Conservation (phyloP, 208 protist genomes). For the Leishmania aethiopica region DNA sequence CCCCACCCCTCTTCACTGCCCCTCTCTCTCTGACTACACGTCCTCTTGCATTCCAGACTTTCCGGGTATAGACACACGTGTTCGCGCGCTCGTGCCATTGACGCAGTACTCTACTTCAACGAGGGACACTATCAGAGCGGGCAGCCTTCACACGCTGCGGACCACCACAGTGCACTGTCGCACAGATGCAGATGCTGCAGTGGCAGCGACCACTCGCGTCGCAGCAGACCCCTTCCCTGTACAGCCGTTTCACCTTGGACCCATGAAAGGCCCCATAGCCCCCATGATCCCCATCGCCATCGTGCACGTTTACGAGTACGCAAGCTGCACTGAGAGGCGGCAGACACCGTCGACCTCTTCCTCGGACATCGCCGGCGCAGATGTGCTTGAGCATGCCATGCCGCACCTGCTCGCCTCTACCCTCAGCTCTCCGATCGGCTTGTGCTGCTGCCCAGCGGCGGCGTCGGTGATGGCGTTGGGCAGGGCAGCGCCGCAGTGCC, state of each 20-base stretch:
- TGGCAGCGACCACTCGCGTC: not conserved
- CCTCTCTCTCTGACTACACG: not conserved
- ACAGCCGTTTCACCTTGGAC: constrained; percentile 17
- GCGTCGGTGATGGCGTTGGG: not conserved
- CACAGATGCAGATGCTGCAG: not conserved
- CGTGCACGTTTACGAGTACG: constrained; percentile 20
- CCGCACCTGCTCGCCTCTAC: constrained; percentile 22
- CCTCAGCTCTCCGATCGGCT: constrained; percentile 24
- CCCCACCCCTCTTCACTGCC: not conserved
- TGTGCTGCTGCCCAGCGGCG: constrained; percentile 5
- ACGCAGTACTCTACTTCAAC: not conserved
- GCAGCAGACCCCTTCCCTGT: not conserved
- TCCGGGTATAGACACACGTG: not conserved
- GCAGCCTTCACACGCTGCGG: constrained; percentile 15
- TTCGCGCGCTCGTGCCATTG: not conserved
- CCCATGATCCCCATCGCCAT: constrained; percentile 25
- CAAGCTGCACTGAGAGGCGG: not conserved
- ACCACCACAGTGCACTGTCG: constrained; percentile 5
- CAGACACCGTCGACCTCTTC: not conserved
- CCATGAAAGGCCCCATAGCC: constrained; percentile 26
- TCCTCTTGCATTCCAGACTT: constrained; percentile 1
- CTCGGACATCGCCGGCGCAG: constrained; percentile 1
- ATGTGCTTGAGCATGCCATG: constrained; percentile 21
- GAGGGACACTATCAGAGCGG: constrained; percentile 7
- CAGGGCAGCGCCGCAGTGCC: not conserved